phyloP scores from a whole-genome alignment of 345 rosid genomes.

The Hypericum perforatum region DNA sequence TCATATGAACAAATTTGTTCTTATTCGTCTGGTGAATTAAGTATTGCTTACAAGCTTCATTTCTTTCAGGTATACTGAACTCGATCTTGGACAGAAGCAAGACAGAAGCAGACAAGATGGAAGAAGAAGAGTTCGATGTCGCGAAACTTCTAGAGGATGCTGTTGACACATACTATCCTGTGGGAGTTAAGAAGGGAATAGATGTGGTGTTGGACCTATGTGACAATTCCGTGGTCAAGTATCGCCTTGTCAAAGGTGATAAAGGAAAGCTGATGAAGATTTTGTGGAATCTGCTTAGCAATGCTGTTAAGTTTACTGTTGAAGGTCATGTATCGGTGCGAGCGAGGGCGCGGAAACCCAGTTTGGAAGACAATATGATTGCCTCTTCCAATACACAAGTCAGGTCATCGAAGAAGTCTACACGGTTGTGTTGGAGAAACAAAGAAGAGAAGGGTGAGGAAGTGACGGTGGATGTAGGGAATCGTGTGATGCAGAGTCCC shows the following conservation, averaged over 20 bases:
- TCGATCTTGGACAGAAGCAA: conserved; percentile 67
- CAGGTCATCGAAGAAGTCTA: conserved; percentile 15
- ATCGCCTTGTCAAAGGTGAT: conserved; percentile 47
- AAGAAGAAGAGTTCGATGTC: conserved; percentile 58
- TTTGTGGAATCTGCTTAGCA: conserved; percentile 52
- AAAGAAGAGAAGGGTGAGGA: conserved; percentile 8
- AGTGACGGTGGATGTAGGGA: conserved; percentile 14
- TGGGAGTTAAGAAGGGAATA: conserved; percentile 51
- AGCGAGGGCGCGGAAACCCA: conserved; percentile 47
- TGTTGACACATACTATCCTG: conserved; percentile 47
- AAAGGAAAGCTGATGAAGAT: conserved; percentile 51
- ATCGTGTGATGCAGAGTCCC: conserved; percentile 15
- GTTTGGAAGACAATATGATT: conserved; percentile 23
- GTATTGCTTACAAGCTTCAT: too few species aligned
- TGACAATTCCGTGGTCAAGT: conserved; percentile 44
- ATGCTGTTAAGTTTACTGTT: conserved; percentile 71
- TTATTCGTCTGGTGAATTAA: too few species aligned
- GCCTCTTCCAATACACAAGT: conserved; percentile 17
- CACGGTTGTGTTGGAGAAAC: conserved; percentile 17
- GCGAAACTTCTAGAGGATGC: conserved; percentile 47
- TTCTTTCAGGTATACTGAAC: conserved; percentile 11
- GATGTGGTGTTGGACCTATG: conserved; percentile 55
- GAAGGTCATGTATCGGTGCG: conserved; percentile 53
- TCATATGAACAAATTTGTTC: too few species aligned
- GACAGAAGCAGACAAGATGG: conserved; percentile 76